phyloP scores from a whole-genome alignment of 805 yeast genomes.

The Saccharomycopsis amapae region DNA sequence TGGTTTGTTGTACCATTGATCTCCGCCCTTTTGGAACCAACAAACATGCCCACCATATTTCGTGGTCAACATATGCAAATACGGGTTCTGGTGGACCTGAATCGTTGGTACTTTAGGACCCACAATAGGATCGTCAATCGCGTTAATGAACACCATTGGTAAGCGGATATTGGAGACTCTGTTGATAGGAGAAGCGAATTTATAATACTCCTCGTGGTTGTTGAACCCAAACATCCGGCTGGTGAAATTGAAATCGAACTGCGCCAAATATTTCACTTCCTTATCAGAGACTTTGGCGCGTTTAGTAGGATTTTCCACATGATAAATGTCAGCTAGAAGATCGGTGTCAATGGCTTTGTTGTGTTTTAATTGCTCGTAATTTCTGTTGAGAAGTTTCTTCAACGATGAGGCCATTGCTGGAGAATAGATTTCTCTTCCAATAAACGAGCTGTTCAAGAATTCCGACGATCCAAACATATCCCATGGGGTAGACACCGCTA shows the following conservation, averaged over 20 bases:
- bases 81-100: slow-evolving; percentile 52
- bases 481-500: slow-evolving; percentile 66
- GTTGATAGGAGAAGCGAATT: slow-evolving; percentile 50
- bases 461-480: slow-evolving; percentile 49
- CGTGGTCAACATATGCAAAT: slow-evolving; percentile 49
- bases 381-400: slow-evolving; percentile 35
- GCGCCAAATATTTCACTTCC: slow-evolving; percentile 32
- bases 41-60: slow-evolving; percentile 77
- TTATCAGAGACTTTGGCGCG: slow-evolving; percentile 24
- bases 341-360: slow-evolving; percentile 24
- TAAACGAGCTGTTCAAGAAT: slow-evolving; percentile 31
- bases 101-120: slow-evolving; percentile 46
- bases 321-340: slow-evolving; percentile 25
- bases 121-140: slow-evolving; percentile 72
- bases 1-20: slow-evolving; percentile 60
- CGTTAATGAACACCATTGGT: slow-evolving; percentile 57
- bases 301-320: slow-evolving; percentile 6
- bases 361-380: slow-evolving; percentile 33
- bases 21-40: slow-evolving; percentile 56
- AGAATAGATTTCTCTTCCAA: slow-evolving; percentile 43
- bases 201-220: slow-evolving; percentile 58
- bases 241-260: slow-evolving; percentile 63
- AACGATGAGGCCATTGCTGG: slow-evolving; percentile 45
- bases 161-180: slow-evolving; percentile 46
- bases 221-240: slow-evolving; percentile 60